phyloP scores from a whole-genome alignment of 1,284 basidiomycete species.

The Omphalotus olearius region DNA sequence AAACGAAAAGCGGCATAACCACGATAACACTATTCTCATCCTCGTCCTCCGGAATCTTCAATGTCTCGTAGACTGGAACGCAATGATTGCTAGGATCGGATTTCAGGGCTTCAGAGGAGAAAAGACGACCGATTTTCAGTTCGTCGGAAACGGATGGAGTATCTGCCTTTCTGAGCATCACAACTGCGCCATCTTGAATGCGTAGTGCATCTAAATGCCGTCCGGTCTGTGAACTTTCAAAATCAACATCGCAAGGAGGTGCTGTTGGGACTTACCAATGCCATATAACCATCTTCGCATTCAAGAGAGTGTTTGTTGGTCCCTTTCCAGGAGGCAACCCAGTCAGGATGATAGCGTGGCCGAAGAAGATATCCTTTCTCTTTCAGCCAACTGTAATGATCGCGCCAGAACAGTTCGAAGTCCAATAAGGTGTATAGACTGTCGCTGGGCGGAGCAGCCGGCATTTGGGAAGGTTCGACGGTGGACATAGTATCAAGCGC shows the following conservation, averaged over 20 bases:
- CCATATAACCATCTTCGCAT: slow-evolving; percentile 19
- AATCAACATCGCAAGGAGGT: too few species aligned
- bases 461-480: too few species aligned
- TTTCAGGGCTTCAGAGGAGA: slow-evolving; percentile 17
- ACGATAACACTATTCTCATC: slow-evolving; percentile 20
- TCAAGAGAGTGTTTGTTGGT: slow-evolving; percentile 9
- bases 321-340: slow-evolving; percentile 31
- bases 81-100: slow-evolving; percentile 29
- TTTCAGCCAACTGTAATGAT: slow-evolving; percentile 24
- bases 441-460: too few species aligned
- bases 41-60: slow-evolving; percentile 22
- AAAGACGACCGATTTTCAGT: slow-evolving; percentile 20
- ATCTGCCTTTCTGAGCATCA: slow-evolving; percentile 27
- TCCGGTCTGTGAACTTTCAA: too few species aligned
- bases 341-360: slow-evolving; percentile 29
- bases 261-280: neutral
- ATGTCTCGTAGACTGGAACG: slow-evolving; percentile 29
- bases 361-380: slow-evolving; percentile 31
- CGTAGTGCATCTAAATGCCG: slow-evolving; percentile 32
- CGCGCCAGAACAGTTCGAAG: slow-evolving; percentile 25
- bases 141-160: neutral
- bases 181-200: slow-evolving; percentile 22
- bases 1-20: slow-evolving; percentile 26
- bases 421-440: neutral
- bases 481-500: too few species aligned